Evolutionary conservation across 164 flowering plant genomes (phyloP), one percentile per base, ranked within the genome.

Genomic region (Echeveria elegans): DNA sequence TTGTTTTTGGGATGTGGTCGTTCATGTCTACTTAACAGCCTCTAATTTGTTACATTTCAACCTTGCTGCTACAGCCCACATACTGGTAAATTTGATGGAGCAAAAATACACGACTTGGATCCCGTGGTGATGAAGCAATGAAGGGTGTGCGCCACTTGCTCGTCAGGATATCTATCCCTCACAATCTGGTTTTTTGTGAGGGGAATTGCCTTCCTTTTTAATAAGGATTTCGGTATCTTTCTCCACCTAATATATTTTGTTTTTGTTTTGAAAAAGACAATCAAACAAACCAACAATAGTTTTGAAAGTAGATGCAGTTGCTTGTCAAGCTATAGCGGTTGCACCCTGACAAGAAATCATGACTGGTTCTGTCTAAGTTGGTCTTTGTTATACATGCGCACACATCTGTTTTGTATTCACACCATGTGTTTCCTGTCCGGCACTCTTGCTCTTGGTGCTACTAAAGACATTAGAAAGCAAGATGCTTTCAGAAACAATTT

Each of bases 71-170:
- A 79, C 95, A 94, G 97, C 74, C 96, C 97, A 76, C 70, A 79
- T 0, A 70, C 96, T 78, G 99, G 97, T 70, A 78, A 87, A 64
- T 94, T 92, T 75, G 82, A 74, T 81, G 97, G 99, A 75, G 86
- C n/a, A n/a, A 91, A 59, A 92, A 88, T 80, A 89, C 92, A 68
- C 79, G 99, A 62, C 82, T 94, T 40, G 99, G 99, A 72, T 94
- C 99, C 72, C 96, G 97, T 70, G 99, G 99, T 73, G 99, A 94
- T 74, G 97, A 94, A 81, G 95, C 99, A 74, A 86, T 89, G 88
- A 89, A 83, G 80, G 99, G 99, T 72, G 94, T 92, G 34, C 84
- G 82, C 59, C 83, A 92, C 40, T 88, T 82, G 69, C 94, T 94
- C 73, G 97, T 92, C 67, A 80, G 73, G 50, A 94, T 87, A 76